These are phyloP conservation scores for Ceratocystis albifundus DNA, from an alignment of 2,329 filamentous ascomycete genomes.

Conservation along the genomic window DNA sequence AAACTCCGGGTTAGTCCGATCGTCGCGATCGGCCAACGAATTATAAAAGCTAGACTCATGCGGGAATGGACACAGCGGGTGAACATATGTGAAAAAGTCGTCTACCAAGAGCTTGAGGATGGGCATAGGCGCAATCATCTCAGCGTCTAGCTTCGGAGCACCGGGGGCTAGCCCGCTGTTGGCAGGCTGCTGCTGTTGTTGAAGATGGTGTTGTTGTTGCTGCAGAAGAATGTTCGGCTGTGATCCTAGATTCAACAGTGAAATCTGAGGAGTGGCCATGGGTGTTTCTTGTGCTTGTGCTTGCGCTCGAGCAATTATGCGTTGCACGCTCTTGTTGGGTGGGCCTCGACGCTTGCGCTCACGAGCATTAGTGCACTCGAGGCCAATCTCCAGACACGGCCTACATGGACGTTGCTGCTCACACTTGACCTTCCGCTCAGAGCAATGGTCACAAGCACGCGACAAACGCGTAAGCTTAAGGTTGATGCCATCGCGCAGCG, in stretches of 20 bases:
- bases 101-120: slow-evolving; percentile 60
- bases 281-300: slow-evolving; percentile 43
- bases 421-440: slow-evolving; percentile 51
- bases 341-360: slow-evolving; percentile 48
- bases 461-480: slow-evolving; percentile 45
- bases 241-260: slow-evolving; percentile 18
- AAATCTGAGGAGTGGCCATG: slow-evolving; percentile 32
- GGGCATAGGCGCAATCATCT: slow-evolving; percentile 58
- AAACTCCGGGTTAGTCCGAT: slow-evolving; percentile 54
- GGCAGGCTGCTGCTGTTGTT: background rate
- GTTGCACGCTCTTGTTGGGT: slow-evolving; percentile 38
- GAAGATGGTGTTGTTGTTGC: slow-evolving; percentile 4
- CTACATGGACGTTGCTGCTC: slow-evolving; percentile 45
- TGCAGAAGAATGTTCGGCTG: slow-evolving; percentile 3
- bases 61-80: slow-evolving; percentile 64
- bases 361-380: slow-evolving; percentile 47
- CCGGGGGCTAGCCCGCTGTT: slow-evolving; percentile 6
- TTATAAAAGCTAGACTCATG: slow-evolving; percentile 67
- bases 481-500: slow-evolving; percentile 35
- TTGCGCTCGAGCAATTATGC: slow-evolving; percentile 22
- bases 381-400: slow-evolving; percentile 45
- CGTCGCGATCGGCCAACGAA: slow-evolving; percentile 54
- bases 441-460: slow-evolving; percentile 51
- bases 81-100: slow-evolving; percentile 75
- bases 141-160: slow-evolving; percentile 40